phyloP scores from a whole-genome alignment of 2,329 filamentous ascomycete genomes.

The Pseudogymnoascus sp. region DNA sequence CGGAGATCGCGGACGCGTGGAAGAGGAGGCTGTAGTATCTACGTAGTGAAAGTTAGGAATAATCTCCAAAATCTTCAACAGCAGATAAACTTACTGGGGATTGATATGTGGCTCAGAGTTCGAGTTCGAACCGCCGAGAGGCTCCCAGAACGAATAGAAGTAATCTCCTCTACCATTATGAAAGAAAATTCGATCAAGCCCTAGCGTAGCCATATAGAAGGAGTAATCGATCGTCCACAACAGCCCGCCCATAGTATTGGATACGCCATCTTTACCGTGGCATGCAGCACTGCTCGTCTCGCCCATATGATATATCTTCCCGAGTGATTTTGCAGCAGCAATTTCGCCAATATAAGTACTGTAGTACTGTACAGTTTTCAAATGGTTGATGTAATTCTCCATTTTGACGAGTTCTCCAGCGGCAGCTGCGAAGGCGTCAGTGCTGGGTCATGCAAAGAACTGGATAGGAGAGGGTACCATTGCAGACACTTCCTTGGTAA shows the following conservation, averaged over 20 bases:
- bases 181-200: slow-evolving; percentile 20
- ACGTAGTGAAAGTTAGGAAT: not conserved
- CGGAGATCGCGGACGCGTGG: not conserved
- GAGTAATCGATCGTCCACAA: slow-evolving; percentile 23
- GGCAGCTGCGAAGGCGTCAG: not conserved
- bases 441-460: not conserved
- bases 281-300: slow-evolving; percentile 27
- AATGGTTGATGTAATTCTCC: not conserved
- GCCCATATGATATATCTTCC: slow-evolving; percentile 19
- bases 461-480: not conserved
- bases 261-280: slow-evolving; percentile 20
- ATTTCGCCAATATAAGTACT: not conserved
- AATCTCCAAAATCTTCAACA: not conserved
- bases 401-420: not conserved
- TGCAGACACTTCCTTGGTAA: not conserved
- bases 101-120: not conserved
- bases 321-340: not conserved
- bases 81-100: not conserved
- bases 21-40: not conserved
- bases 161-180: slow-evolving; percentile 11
- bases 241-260: slow-evolving; percentile 21
- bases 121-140: not conserved
- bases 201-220: slow-evolving; percentile 19
- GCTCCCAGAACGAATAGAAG: slow-evolving; percentile 18
- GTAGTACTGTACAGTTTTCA: not conserved